Evolutionary conservation across 179 eudicot species (phyloP).

Genomic region (Heliamphora pulchella): DNA sequence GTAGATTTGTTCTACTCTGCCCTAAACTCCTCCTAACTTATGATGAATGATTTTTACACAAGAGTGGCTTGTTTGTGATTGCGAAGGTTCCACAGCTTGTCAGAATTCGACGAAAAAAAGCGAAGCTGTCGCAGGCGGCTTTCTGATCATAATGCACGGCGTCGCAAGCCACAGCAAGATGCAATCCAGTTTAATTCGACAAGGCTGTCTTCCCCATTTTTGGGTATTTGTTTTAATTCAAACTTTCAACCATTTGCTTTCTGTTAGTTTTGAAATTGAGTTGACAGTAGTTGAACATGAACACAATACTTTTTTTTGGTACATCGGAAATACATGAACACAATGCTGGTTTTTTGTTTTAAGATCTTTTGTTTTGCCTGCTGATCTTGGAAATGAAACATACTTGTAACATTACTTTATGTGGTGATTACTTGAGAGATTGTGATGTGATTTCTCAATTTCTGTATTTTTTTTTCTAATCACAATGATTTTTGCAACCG

Average conservation of each 20-base stretch:
- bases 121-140: conserved; percentile 94
- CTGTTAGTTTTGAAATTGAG: background rate
- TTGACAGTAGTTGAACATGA: background rate
- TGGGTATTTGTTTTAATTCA: conserved; percentile 35
- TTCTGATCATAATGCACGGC: conserved; percentile 92
- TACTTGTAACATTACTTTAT: background rate
- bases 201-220: conserved; percentile 53
- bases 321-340: no score
- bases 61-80: background rate
- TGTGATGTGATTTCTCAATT: background rate
- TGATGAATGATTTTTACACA: conserved; percentile 11
- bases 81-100: conserved; percentile 74
- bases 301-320: background rate
- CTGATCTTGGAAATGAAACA: background rate
- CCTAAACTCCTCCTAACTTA: background rate
- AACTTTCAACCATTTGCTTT: background rate
- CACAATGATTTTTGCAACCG: background rate
- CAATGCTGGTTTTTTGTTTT: no score
- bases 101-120: conserved; percentile 89
- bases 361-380: background rate
- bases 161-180: conserved; percentile 84
- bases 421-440: background rate
- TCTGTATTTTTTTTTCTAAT: background rate
- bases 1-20: background rate
- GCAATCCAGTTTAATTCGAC: conserved; percentile 57